Evolutionary conservation across 2,329 filamentous ascomycete genomes (phyloP).

Genomic region (Venturia aucupariae): DNA sequence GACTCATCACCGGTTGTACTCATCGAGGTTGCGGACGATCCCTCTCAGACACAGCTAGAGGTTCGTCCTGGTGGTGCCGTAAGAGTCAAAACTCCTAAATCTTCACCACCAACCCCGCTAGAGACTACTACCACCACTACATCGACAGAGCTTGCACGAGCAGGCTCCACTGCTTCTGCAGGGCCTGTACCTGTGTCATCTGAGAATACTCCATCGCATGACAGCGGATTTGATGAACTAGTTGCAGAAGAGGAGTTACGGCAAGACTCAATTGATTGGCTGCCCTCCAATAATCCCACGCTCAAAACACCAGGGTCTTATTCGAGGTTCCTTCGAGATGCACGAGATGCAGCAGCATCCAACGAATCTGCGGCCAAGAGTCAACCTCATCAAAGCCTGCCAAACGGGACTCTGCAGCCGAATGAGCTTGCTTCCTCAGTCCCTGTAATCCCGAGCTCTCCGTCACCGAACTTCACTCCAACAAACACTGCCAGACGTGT

Average conservation of each 20-base stretch:
- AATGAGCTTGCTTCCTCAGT: not conserved
- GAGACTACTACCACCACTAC: not conserved
- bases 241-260: not conserved
- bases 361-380: not conserved
- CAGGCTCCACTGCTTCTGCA: not conserved
- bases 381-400: not conserved
- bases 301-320: not conserved
- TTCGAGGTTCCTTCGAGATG: not conserved
- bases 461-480: not conserved
- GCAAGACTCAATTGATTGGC: not conserved
- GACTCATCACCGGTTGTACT: not conserved
- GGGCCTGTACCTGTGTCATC: not conserved
- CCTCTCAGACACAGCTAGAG: not conserved
- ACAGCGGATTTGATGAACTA: not conserved
- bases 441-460: not conserved
- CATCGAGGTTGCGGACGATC: not conserved
- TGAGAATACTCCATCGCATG: not conserved
- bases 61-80: constrained; percentile 1
- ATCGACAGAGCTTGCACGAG: not conserved
- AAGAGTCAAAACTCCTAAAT: not conserved
- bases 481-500: not conserved
- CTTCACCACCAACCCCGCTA: not conserved
- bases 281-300: not conserved
- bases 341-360: not conserved
- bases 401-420: not conserved